Base-by-base conservation (phyloP, 2,329 filamentous ascomycete species). In the Cordyceps pruinosa region DNA sequence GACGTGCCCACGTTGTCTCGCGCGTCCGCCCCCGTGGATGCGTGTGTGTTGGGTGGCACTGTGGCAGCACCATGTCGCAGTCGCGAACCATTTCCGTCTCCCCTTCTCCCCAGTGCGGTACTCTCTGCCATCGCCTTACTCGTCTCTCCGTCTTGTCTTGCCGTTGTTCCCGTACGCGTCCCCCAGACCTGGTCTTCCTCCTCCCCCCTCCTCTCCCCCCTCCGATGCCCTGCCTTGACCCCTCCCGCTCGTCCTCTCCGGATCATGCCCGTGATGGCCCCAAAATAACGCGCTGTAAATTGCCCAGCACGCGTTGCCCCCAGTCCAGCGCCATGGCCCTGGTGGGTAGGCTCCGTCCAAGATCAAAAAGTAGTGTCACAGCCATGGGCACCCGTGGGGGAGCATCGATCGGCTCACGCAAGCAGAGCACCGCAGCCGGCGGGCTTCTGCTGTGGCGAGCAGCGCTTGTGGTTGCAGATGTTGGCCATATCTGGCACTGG, bases 401-500 rank as follows among this genome's bases (percentile, higher is more conserved):
- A 44, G 25, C 17, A 30, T 56, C 44, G 52, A 48, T 56, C 52
- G 44, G 52, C 44, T 56, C 47, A 56, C 52, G 52, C 52, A 35
- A 5, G 34, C 52, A 48, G 42, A 23, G 32, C 19, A 32, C 32
- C 32, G 52, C 42, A 53, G 35, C 26, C 21, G 21, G 50, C 39
- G 9, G 39, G 35, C n/a, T n/a, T n/a, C n/a, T n/a, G n/a, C 13
- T 37, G 15, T 17, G 15, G 35, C 35, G n/a, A 37, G 35, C 35
- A 37, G 35, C 13, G 15, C 15, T 6, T 6, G 30, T 6, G 30
- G 12, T 32, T 32, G 30, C 12, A 32, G 6, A 12, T 32, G 6
- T 6, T 32, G 6, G 6, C 12, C 30, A 12, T 12, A 32, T 32
- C 12, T 32, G 6, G 30, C 30, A 32, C 30, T 6, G 30, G 30